Base-by-base conservation (phyloP, 2,329 filamentous ascomycete genomes). In the Aspergillus niger region DNA sequence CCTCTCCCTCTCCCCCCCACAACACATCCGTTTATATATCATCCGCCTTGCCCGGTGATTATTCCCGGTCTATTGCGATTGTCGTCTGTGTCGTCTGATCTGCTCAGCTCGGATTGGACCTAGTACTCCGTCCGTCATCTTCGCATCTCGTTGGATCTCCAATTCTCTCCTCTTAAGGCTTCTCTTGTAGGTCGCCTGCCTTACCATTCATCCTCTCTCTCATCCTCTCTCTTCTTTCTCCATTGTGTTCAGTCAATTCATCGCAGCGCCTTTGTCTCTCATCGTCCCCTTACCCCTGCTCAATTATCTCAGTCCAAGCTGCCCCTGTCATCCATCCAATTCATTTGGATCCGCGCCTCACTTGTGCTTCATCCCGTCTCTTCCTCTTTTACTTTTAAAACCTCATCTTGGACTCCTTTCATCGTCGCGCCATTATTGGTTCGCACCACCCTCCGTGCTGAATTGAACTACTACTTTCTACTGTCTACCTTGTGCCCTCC, bases 151-250 rank as follows among this genome's bases (percentile, higher is more conserved):
- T 61, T 60, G 44, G 59, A 55, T 22, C 55, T 50, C 57, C 63
- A 58, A 62, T 63, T 64, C 32, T 36, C 32, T 36, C 63, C 56
- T 66, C 63, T 60, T 64, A 68, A 70, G 75, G 76, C 74, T 77
- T 75, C 75, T 75, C 75, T 78, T 76, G 74, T 78, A 77, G 75
- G 75, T 78, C 68, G 75, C 75, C 74, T 75, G 63, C 68, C 70
- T 73, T 69, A 63, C 58, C 65, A 61, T 36, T 36, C 32, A 36
- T 63, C 59, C 64, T 44, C 61, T 62, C 62, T 58, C 59, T 66
- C 66, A 36, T 36, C 13, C 11, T 36, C 32, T 32, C 30, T 36
- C 32, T 36, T 36, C 32, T 36, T 11, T 36, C 11, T 36, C 63
- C 66, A 65, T 67, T 57, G 61, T 59, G 56, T 63, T 59, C 54